Evolutionary conservation across 2,329 filamentous ascomycete species (phyloP), one percentile per base, ranked within the genome.

Genomic region (Podosphaera aphanis): DNA sequence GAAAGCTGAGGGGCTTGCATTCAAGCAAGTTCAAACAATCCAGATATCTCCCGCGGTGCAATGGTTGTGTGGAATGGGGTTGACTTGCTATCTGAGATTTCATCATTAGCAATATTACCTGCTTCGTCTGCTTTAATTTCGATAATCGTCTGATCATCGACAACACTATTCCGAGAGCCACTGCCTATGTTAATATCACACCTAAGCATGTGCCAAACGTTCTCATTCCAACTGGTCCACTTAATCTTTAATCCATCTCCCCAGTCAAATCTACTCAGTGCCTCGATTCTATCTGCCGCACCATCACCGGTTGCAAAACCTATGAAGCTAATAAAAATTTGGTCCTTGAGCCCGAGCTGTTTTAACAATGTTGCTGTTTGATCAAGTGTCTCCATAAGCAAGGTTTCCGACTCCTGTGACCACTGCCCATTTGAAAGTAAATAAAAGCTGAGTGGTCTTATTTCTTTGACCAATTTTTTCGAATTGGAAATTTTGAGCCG

Each of bases 321-420:
- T 6, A 41, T 25, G 25, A 41, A 41, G 21, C 39, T 41, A 10
- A 41, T n/a, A 3, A 23, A 16, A 10, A 41, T 23, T 25, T 41
- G 39, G 15, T 41, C 15, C 21, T 41, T 21, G 11, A 41, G 19
- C 7, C 39, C 39, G 11, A 41, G 2, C 20, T 41, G 11, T 25
- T 20, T n/a, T 11, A 25, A 5, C 13, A 41, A 23, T 3, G 5
- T 25, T 15, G 39, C 39, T 7, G 39, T 41, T 25, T 25, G 19
- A 18, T 41, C 39, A n/a, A 41, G 18, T 10, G 39, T 41, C 6
- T 25, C 21, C 21, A 20, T 10, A 2, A 41, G 21, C 11, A n/a
- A 21, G 8, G 18, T 20, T 80, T 51, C 43, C 2, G 23, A 25
- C 1, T 39, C 44, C 25, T 49, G 43, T 2, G 38, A 42, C 54